Evolutionary conservation across 768 basidiomycete genomes (phyloP), one percentile per base, ranked within the genome.

Genomic region (Phallus indusiatus): DNA sequence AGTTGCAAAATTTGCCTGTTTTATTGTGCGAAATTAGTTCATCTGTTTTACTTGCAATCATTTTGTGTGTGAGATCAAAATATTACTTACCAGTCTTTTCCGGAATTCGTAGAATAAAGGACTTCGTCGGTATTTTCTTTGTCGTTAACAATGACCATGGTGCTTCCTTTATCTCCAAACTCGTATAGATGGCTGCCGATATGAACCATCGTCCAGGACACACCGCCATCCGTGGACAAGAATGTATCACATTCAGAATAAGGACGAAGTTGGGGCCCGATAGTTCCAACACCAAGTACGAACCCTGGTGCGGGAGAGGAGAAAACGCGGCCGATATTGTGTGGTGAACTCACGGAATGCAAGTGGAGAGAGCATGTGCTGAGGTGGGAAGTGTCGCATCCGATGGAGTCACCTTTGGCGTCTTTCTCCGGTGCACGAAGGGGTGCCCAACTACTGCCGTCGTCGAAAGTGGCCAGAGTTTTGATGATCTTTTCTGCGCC

Each of bases 161-260:
- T 80, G 65, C 87, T 88, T 0, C 80, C 96, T 66, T 79, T 78
- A 66, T 96, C 96, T 5, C 96, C 96, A 69, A 98, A 94, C 72
- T 98, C 94, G 67, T 97, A 97, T 72, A 94, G 93, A 68, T 91
- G 86, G 0, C 95, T 89, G 21, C 86, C 84, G 55, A 71, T 73
- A 47, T 75, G 75, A 10, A 86, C 78, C 86, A 91, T 92, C 21
- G 66, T 73, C 95, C 96, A 99, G 5, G 82, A 81, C 14, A 93
- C 64, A 0, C 96, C 96, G 0, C 86, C 94, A 66, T 99, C 91
- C 0, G 79, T 86, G 64, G 91, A 94, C 61, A 98, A 69, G 76
- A 96, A 99, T 0, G 95, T 97, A 66, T 96, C 92, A 66, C 89
- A 85, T 37, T 96, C 86, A 47, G 88, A 83, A 65, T 97, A 97